Percentiles rank a stretch among this genome's conserved stretches.
Evolutionary conservation across 2,329 filamentous ascomycete species (phyloP).

Genomic region (Talaromyces sp.): DNA sequence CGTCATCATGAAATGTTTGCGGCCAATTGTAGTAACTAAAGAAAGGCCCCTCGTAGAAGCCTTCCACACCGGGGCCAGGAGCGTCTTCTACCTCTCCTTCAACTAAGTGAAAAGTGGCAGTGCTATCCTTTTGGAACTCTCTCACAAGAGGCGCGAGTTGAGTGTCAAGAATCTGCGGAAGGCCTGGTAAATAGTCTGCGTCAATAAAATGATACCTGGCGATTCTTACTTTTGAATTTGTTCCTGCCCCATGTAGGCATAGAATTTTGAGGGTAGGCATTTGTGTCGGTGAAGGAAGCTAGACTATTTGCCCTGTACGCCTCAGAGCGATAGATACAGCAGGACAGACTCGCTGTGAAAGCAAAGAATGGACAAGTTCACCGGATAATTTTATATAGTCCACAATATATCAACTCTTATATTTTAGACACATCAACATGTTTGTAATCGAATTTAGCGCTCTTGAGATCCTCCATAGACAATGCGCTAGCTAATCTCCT

Average conservation of each 20-base stretch:
- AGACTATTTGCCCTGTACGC: neutral
- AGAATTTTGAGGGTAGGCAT: neutral
- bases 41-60: constrained; percentile 34
- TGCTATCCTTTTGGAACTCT: constrained; percentile 31
- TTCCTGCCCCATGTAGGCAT: neutral
- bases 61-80: constrained; percentile 32
- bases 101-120: constrained; percentile 31
- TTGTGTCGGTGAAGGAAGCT: neutral
- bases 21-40: constrained; percentile 36
- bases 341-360: neutral
- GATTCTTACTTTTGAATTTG: neutral
- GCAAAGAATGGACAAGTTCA: neutral
- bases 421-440: neutral
- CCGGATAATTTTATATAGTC: neutral
- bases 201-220: neutral
- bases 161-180: neutral
- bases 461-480: neutral
- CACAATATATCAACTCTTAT: neutral
- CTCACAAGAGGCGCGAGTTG: neutral
- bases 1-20: constrained; percentile 25
- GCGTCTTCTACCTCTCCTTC: constrained; percentile 33
- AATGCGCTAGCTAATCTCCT: neutral
- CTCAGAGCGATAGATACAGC: neutral
- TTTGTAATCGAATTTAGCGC: neutral
- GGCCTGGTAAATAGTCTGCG: neutral